Conservation (phyloP, 2,329 filamentous ascomycete species). For the Talaromyces rugulosus region DNA sequence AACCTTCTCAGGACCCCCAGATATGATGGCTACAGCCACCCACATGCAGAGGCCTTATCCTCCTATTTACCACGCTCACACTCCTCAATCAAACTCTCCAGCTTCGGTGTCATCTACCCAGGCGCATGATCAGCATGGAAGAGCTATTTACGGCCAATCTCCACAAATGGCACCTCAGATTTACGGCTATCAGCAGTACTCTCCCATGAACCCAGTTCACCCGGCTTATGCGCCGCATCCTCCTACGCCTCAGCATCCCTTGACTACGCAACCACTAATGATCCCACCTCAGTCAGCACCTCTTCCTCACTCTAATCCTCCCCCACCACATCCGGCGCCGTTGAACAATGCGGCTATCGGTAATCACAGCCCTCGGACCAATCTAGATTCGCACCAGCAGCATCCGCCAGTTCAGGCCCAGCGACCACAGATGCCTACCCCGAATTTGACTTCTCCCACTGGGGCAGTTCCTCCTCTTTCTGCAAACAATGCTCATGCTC, state of each 20-base stretch:
- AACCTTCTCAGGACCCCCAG: slow-evolving; percentile 57
- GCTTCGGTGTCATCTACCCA: slow-evolving; percentile 88
- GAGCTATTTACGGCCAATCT: slow-evolving; percentile 78
- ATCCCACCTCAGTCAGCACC: slow-evolving; percentile 43
- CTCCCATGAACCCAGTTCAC: slow-evolving; percentile 49
- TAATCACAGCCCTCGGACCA: slow-evolving; percentile 56
- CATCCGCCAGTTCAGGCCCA: slow-evolving; percentile 18
- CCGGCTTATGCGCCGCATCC: slow-evolving; percentile 56
- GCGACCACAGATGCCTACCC: slow-evolving; percentile 7
- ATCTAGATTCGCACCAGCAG: slow-evolving; percentile 42
- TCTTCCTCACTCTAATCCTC: slow-evolving; percentile 18
- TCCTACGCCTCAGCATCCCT: slow-evolving; percentile 51
- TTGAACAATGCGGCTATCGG: slow-evolving; percentile 55
- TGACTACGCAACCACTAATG: slow-evolving; percentile 53
- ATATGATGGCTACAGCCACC: slow-evolving; percentile 61
- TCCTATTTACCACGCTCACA: slow-evolving; percentile 92
- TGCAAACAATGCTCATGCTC: slow-evolving; percentile 24
- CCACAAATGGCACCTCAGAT: slow-evolving; percentile 78
- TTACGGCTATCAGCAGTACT: slow-evolving; percentile 67
- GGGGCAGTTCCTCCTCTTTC: slow-evolving; percentile 7
- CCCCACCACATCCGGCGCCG: slow-evolving; percentile 37
- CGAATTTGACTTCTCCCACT: slow-evolving; percentile 7
- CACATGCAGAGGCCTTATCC: slow-evolving; percentile 72
- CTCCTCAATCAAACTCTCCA: slow-evolving; percentile 90
- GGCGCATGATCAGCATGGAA: slow-evolving; percentile 77